Base-by-base conservation (phyloP, 2,329 filamentous ascomycete species). In the Penicillium sp. region DNA sequence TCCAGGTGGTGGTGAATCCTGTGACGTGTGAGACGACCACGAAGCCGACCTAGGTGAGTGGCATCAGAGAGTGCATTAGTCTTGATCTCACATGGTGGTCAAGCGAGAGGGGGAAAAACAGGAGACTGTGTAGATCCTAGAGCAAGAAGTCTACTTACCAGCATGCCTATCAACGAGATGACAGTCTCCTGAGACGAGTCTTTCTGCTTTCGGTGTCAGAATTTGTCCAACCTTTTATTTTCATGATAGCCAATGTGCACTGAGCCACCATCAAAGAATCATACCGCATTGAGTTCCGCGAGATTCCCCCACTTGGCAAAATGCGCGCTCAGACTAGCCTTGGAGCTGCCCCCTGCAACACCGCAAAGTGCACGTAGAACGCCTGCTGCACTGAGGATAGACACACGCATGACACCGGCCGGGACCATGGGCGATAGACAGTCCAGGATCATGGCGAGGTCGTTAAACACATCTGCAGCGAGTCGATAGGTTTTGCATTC, bases 181-280 rank as follows among this genome's bases (percentile, higher is more conserved):
- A 95, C 83, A 0, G 91, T 97, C 70, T 97, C 93, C 71, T 97
- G 93, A 56, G 88, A 94, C 9, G 90, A 90, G 66, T 97, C 91
- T 78, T 95, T 84, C 73, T 79, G 59, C 11, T 40, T 29, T 12
- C 47, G 36, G 53, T 18, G 13, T 56, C 27, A 57, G 29, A 3
- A 8, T 8, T 32, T 32, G 3, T 11, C 29, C 29, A 7, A 32
- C 29, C 3, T 4, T 32, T 3, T 32, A 3, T 7, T 11, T 4
- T 32, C 29, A 32, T 5, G 8, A 32, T 11, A 32, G 11, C 29
- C 29, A 5, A 32, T 32, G 29, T 32, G 7, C 8, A 32, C 11
- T 7, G 11, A 5, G 3, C 29, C 11, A 7, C 29, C 29, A 32
- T 32, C 39, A 5, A 24, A 7, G 13, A 74, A 18, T 18, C 77